A percentile compares a stretch with the other conserved stretches of the same genome.
Conservation (phyloP, 2,329 filamentous ascomycete genomes). For the Epichloe coenophiala region DNA sequence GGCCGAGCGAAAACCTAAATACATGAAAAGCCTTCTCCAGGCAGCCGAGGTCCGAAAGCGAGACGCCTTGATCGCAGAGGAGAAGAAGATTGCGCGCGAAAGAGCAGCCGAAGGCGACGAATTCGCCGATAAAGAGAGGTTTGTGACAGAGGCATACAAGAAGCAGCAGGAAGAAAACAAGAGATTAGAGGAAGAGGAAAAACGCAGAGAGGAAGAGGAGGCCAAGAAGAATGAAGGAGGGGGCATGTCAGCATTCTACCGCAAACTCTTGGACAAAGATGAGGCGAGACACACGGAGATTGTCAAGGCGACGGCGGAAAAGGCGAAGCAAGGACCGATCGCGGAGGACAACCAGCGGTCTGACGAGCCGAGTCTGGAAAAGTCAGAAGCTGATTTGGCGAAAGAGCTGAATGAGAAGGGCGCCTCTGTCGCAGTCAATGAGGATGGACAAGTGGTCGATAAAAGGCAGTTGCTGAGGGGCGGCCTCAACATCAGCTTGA, state of each 20-base stretch:
- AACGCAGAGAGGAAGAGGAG: conserved; percentile 48
- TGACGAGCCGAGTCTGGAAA: conserved; percentile 34
- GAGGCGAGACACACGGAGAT: conserved; percentile 58
- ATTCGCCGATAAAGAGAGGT: conserved; percentile 72
- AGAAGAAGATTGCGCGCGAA: conserved; percentile 67
- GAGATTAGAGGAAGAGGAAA: conserved; percentile 59
- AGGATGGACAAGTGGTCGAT: conserved; percentile 72
- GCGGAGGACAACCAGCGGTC: conserved; percentile 13
- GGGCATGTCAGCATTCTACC: conserved; percentile 73
- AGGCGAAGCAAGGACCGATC: conserved; percentile 25
- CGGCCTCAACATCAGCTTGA: conserved; percentile 59
- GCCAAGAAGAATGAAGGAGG: conserved; percentile 46
- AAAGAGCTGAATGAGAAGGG: conserved; percentile 51
- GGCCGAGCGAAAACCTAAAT: conserved; percentile 55
- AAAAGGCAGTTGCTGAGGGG: conserved; percentile 67
- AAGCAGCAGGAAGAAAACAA: conserved; percentile 65
- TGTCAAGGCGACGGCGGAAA: conserved; percentile 51
- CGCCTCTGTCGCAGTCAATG: conserved; percentile 55
- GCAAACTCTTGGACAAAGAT: conserved; percentile 55
- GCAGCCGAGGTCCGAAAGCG: conserved; percentile 66
- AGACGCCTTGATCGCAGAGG: conserved; percentile 64
- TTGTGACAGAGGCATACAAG: conserved; percentile 75
- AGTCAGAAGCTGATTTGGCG: conserved; percentile 50
- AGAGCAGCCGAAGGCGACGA: conserved; percentile 70
- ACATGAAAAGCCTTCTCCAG: conserved; percentile 61